A percentile compares a stretch with the other conserved stretches of the same genome.
These are phyloP conservation scores for Nannizziopsis arthrosporioides DNA, from an alignment of 2,329 filamentous ascomycete genomes.

Conservation along the genomic window DNA sequence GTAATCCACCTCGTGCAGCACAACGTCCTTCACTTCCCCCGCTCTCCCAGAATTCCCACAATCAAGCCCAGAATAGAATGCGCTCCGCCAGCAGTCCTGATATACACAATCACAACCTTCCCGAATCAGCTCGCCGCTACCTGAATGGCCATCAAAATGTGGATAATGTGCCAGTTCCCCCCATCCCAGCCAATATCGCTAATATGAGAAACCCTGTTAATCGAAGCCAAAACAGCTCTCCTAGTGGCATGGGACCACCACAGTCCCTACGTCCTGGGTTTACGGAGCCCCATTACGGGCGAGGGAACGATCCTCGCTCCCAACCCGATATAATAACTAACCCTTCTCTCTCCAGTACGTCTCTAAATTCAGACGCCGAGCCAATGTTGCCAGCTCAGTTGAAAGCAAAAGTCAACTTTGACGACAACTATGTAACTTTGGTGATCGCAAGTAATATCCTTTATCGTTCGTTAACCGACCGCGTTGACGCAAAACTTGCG, in stretches of 20 bases:
- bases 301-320: conserved; percentile 16
- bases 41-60: conserved; percentile 46
- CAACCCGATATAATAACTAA: conserved; percentile 17
- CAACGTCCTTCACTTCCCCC: conserved; percentile 71
- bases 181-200: conserved; percentile 60
- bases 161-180: conserved; percentile 57
- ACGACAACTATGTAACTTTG: conserved; percentile 85
- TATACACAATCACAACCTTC: conserved; percentile 58
- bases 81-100: conserved; percentile 92
- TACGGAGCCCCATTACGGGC: conserved; percentile 28
- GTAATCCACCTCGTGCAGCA: conserved; percentile 43
- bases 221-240: conserved; percentile 72
- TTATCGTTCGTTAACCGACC: conserved; percentile 84
- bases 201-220: conserved; percentile 52
- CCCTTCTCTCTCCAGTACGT: conserved; percentile 18
- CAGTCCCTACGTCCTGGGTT: conserved; percentile 39
- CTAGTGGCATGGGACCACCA: conserved; percentile 52
- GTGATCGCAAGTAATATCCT: conserved; percentile 93
- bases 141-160: conserved; percentile 45
- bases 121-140: conserved; percentile 35
- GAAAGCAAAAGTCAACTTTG: conserved; percentile 90
- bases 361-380: conserved; percentile 29
- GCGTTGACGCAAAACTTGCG: conserved; percentile 88
- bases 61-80: conserved; percentile 56
- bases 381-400: conserved; percentile 58